Conservation (phyloP, 345 rosid genomes). For the Acer campestre region DNA sequence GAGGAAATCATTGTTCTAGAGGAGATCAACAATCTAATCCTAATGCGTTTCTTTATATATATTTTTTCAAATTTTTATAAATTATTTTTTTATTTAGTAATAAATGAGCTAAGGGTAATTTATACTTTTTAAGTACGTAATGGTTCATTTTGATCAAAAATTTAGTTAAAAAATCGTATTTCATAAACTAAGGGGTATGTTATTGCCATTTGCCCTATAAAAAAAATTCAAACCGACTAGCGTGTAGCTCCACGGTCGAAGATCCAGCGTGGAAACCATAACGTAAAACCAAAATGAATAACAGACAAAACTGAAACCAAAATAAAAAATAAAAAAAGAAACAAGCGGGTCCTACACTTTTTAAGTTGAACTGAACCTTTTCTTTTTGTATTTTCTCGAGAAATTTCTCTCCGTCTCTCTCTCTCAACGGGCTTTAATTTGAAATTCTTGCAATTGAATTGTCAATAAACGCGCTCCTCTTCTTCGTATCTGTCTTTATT, state of each 20-base stretch:
- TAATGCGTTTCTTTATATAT: too few species aligned
- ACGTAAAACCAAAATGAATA: not conserved
- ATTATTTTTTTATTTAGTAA: too few species aligned
- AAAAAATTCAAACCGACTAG: not conserved
- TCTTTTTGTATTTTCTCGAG: constrained; percentile 63
- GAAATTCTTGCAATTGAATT: constrained; percentile 22
- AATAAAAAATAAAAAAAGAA: not conserved
- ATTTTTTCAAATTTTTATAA: too few species aligned
- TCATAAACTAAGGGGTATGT: too few species aligned
- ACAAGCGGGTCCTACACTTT: constrained; percentile 16
- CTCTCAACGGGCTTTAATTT: constrained; percentile 42
- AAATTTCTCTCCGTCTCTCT: constrained; percentile 29
- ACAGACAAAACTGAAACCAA: not conserved
- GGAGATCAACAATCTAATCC: too few species aligned
- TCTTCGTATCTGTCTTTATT: not conserved
- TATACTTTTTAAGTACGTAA: too few species aligned
- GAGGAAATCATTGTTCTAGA: too few species aligned
- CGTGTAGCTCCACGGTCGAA: not conserved
- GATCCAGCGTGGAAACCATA: not conserved
- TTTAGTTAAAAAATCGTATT: too few species aligned
- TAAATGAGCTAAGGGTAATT: too few species aligned
- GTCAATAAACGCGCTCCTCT: constrained; percentile 31
- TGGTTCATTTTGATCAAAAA: too few species aligned
- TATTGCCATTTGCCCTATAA: too few species aligned
- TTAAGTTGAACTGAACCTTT: not conserved